Evolutionary conservation across 495 filamentous ascomycete genomes (phyloP).

Genomic region (Penicillium canariense): DNA sequence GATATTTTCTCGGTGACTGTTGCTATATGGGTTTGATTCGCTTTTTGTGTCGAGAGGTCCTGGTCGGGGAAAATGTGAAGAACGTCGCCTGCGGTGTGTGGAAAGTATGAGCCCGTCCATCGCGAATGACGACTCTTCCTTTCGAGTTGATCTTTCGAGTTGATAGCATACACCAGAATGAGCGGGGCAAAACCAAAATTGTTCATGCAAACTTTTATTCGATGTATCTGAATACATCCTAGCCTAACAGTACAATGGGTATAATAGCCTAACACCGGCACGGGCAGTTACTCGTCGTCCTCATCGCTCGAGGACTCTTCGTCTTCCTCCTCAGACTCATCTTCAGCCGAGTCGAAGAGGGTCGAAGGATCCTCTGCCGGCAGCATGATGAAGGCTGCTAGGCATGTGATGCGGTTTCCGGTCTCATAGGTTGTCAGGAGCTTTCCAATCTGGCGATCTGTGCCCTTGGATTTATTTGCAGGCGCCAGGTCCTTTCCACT

Average conservation of each 20-base stretch:
- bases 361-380: constrained; percentile 37
- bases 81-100: no score
- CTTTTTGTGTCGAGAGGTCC: no score
- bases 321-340: constrained; percentile 38
- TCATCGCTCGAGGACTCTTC: constrained; percentile 48
- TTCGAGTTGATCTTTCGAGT: no score
- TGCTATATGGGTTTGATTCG: no score
- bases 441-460: constrained; percentile 58
- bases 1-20: no score
- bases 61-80: no score
- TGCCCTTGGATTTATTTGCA: constrained; percentile 20
- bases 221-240: constrained; percentile 12
- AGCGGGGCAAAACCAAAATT: neutral
- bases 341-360: constrained; percentile 33
- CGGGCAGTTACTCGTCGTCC: constrained; percentile 36
- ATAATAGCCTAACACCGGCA: constrained; percentile 15
- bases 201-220: constrained; percentile 4
- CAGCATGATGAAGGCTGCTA: constrained; percentile 81
- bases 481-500: constrained; percentile 28
- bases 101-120: neutral
- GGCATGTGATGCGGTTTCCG: constrained; percentile 83
- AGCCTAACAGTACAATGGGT: constrained; percentile 29
- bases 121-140: no score
- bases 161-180: neutral
- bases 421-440: constrained; percentile 80